Evolutionary conservation across 2,329 filamentous ascomycete species (phyloP).

Genomic region (Penicillium corylophilum): DNA sequence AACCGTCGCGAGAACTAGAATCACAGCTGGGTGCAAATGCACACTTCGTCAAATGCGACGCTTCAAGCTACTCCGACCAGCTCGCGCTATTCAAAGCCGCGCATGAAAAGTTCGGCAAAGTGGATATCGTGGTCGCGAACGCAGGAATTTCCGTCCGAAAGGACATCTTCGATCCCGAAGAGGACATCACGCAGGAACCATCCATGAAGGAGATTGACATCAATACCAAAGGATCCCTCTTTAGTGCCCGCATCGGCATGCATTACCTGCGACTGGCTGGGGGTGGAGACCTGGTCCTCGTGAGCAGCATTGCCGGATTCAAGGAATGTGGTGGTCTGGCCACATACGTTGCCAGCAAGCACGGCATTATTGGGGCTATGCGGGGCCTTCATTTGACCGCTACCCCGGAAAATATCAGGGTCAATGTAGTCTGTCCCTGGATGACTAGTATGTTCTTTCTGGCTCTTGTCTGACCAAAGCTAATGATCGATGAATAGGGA

Average conservation of each 20-base stretch:
- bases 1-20: conserved; percentile 6
- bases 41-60: conserved; percentile 11
- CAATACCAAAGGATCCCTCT: conserved; percentile 20
- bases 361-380: conserved; percentile 26
- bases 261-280: conserved; percentile 20
- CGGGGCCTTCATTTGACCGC: conserved; percentile 20
- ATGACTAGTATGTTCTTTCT: conserved; percentile 10
- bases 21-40: conserved; percentile 2
- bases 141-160: conserved; percentile 19
- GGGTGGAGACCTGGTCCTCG: conserved; percentile 19
- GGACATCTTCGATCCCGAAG: conserved; percentile 17
- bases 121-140: conserved; percentile 28
- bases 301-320: conserved; percentile 23
- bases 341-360: conserved; percentile 25
- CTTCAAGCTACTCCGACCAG: conserved; percentile 10
- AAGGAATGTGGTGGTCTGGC: conserved; percentile 20
- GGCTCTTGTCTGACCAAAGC: background rate
- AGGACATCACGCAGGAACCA: conserved; percentile 18
- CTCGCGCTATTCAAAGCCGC: conserved; percentile 20
- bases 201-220: conserved; percentile 20
- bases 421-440: conserved; percentile 14
- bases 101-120: conserved; percentile 16
- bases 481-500: conserved; percentile 6
- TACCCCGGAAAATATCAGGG: conserved; percentile 11
- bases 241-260: conserved; percentile 20